Percentiles rank a stretch among this genome's conserved stretches.
These are phyloP conservation scores for Brettanomyces naardenensis DNA, from an alignment of 805 yeast genomes.

Conservation along the genomic window DNA sequence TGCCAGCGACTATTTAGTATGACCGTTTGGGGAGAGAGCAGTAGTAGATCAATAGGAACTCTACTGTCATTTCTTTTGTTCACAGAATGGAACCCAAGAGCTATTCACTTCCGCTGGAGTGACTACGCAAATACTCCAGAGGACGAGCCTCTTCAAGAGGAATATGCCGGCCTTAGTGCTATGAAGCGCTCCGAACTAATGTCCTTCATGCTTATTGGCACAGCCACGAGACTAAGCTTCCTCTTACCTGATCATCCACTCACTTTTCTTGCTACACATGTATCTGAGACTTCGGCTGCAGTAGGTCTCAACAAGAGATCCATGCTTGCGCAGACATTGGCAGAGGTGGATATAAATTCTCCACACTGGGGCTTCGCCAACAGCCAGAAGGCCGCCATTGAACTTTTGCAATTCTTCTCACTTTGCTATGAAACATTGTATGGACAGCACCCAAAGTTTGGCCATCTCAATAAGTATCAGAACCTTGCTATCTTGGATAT, in stretches of 20 bases:
- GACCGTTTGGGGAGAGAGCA: slow-evolving; percentile 92
- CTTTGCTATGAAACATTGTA: slow-evolving; percentile 81
- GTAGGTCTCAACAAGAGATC: slow-evolving; percentile 74
- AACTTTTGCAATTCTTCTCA: slow-evolving; percentile 67
- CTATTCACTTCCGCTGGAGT: slow-evolving; percentile 81
- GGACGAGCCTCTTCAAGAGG: slow-evolving; percentile 34
- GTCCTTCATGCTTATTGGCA: slow-evolving; percentile 92
- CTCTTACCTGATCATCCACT: slow-evolving; percentile 66
- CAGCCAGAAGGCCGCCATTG: slow-evolving; percentile 71
- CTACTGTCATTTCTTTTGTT: slow-evolving; percentile 75
- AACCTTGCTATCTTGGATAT: slow-evolving; percentile 65
- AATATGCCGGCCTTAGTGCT: slow-evolving; percentile 71
- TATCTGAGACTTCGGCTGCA: slow-evolving; percentile 76
- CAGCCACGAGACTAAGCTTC: slow-evolving; percentile 79
- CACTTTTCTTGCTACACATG: slow-evolving; percentile 75
- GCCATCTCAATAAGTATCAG: slow-evolving; percentile 47
- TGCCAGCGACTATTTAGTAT: slow-evolving; percentile 76
- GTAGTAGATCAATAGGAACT: slow-evolving; percentile 80
- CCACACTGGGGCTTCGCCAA: slow-evolving; percentile 43
- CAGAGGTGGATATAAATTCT: slow-evolving; percentile 48
- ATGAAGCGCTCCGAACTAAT: slow-evolving; percentile 80
- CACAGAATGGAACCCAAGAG: slow-evolving; percentile 95
- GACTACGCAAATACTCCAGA: slow-evolving; percentile 70
- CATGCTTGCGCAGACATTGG: slow-evolving; percentile 64
- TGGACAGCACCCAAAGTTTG: slow-evolving; percentile 50